These are phyloP conservation scores for Solanum paucissectum DNA, from an alignment of 257 asterid genomes.

Conservation along the genomic window DNA sequence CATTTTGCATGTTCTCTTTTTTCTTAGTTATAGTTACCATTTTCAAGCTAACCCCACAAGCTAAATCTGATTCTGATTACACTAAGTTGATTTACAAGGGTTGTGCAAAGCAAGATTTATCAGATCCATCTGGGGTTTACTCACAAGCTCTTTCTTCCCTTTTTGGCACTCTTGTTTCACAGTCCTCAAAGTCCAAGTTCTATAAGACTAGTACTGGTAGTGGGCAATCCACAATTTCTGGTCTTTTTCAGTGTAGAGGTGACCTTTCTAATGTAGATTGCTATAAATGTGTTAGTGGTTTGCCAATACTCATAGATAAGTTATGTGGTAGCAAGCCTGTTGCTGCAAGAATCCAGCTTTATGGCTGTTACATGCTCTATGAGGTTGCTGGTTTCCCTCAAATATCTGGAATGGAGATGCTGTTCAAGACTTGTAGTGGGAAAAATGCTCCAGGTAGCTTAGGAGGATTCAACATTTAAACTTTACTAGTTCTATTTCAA, in stretches of 20 bases:
- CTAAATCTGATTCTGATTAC: constrained; percentile 53
- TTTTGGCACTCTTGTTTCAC: constrained; percentile 75
- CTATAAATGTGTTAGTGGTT: constrained; percentile 64
- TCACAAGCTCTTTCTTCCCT: constrained; percentile 80
- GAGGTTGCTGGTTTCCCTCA: constrained; percentile 62
- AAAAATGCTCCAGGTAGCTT: not conserved
- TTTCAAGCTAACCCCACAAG: constrained; percentile 28
- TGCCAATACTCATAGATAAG: constrained; percentile 78
- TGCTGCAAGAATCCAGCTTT: constrained; percentile 89
- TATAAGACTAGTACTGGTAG: constrained; percentile 57
- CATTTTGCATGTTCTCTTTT: constrained; percentile 22
- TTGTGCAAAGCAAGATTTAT: constrained; percentile 67
- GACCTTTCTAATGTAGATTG: constrained; percentile 82
- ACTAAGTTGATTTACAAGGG: constrained; percentile 82
- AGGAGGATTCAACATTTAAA: not conserved
- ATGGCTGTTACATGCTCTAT: constrained; percentile 84
- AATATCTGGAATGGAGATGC: constrained; percentile 86
- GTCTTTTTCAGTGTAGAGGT: constrained; percentile 91
- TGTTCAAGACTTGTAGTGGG: constrained; percentile 47
- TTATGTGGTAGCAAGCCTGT: constrained; percentile 58
- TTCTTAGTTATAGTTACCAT: constrained; percentile 22
- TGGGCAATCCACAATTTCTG: constrained; percentile 59
- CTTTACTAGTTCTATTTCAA: not conserved
- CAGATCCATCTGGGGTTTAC: constrained; percentile 87
- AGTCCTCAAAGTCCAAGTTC: constrained; percentile 75